A percentile compares a stretch with the other conserved stretches of the same genome.
These are phyloP conservation scores for Pyracantha coccinea DNA, from an alignment of 331 rosid species.

Conservation along the genomic window DNA sequence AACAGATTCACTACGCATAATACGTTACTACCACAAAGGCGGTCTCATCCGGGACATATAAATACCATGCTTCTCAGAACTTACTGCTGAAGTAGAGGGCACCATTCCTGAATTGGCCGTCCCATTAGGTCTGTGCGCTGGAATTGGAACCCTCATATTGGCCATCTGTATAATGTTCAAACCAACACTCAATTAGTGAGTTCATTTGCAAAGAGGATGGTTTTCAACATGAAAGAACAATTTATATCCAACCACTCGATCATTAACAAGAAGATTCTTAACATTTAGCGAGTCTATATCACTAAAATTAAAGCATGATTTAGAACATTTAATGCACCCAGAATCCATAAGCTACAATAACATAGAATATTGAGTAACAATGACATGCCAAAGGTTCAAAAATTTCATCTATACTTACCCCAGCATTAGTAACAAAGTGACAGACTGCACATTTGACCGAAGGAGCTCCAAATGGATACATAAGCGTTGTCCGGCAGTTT, in stretches of 20 bases:
- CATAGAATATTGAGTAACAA: background rate
- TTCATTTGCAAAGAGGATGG: too few relatives aligned
- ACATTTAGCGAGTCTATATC: too few relatives aligned
- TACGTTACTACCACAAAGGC: background rate
- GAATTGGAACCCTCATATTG: constrained; percentile 69
- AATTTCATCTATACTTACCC: constrained; percentile 46
- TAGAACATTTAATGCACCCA: too few relatives aligned
- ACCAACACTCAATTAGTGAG: constrained; percentile 14
- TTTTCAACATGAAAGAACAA: too few relatives aligned
- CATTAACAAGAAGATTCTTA: too few relatives aligned
- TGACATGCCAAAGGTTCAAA: background rate
- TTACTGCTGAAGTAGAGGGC: constrained; percentile 75
- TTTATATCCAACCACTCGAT: too few relatives aligned
- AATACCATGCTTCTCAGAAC: background rate
- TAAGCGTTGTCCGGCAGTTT: constrained; percentile 83
- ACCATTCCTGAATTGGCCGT: constrained; percentile 44
- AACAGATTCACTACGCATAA: background rate
- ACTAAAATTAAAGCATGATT: too few relatives aligned
- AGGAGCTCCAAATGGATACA: constrained; percentile 95
- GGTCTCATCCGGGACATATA: background rate
- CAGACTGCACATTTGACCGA: constrained; percentile 94
- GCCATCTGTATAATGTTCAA: constrained; percentile 36
- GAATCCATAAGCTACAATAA: background rate
- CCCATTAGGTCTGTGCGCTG: constrained; percentile 74
- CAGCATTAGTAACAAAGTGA: constrained; percentile 55